Conservation (phyloP, 371 early-diverging fungal species). For the Aphelidium insulamus region DNA sequence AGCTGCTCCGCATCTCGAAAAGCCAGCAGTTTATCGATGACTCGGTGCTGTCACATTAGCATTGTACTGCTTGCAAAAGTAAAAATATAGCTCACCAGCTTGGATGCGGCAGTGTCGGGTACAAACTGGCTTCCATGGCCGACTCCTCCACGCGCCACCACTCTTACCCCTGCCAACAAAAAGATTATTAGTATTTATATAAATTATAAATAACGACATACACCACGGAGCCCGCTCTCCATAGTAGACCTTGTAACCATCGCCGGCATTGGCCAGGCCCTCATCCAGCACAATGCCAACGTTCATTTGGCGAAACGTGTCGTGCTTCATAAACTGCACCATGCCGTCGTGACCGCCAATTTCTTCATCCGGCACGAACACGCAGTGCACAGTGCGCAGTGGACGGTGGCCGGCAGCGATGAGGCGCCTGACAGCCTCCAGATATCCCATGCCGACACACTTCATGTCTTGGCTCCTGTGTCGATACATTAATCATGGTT, state of each 20-base stretch:
- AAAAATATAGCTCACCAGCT: conserved; percentile 16
- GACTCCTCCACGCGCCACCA: conserved; percentile 26
- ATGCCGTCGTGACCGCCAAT: conserved; percentile 54
- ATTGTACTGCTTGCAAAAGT: not conserved
- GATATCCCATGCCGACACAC: conserved; percentile 47
- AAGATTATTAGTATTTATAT: not conserved
- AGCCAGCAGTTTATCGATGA: conserved; percentile 26
- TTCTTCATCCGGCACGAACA: conserved; percentile 64
- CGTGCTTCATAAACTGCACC: conserved; percentile 26
- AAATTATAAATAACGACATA: conserved; percentile 7
- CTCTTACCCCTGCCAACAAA: conserved; percentile 10
- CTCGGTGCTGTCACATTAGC: conserved; percentile 4
- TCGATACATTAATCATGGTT: no score
- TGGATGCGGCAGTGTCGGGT: conserved; percentile 32
- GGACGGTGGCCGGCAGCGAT: conserved; percentile 20
- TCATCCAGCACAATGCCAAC: conserved; percentile 61
- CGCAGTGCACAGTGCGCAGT: conserved; percentile 35
- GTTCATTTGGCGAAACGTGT: conserved; percentile 34
- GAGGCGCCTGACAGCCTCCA: conserved; percentile 44
- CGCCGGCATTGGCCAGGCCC: conserved; percentile 37
- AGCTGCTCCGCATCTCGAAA: conserved; percentile 26
- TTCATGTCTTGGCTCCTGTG: conserved; percentile 61
- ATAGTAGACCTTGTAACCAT: conserved; percentile 39
- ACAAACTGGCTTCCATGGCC: conserved; percentile 62
- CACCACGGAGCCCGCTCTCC: conserved; percentile 61